These are phyloP conservation scores for Hymenoscyphus fraxineus DNA, from an alignment of 2,329 filamentous ascomycete genomes.

Conservation along the genomic window DNA sequence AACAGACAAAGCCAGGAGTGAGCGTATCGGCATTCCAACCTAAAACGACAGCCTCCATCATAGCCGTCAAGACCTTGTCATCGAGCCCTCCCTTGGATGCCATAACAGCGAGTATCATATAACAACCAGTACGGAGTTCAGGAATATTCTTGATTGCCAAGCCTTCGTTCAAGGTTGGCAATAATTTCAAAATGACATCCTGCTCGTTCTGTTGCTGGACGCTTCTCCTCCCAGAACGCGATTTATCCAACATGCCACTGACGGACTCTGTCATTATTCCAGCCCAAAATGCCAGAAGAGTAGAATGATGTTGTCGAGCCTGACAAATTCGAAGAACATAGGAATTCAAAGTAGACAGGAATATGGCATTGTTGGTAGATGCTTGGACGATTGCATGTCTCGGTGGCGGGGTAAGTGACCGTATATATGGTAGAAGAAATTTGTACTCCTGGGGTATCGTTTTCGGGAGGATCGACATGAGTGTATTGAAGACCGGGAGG, in stretches of 20 bases:
- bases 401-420: constrained; percentile 70
- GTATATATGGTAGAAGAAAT: constrained; percentile 83
- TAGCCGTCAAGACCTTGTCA: constrained; percentile 73
- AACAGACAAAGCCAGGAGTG: constrained; percentile 69
- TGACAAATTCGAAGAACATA: constrained; percentile 74
- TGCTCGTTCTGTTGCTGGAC: constrained; percentile 80
- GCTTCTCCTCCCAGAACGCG: constrained; percentile 69
- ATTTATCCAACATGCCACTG: constrained; percentile 74
- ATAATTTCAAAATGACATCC: constrained; percentile 64
- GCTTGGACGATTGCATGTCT: constrained; percentile 80
- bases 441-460: constrained; percentile 71
- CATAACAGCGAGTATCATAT: constrained; percentile 85
- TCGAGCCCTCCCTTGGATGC: constrained; percentile 77
- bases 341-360: constrained; percentile 72
- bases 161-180: constrained; percentile 71
- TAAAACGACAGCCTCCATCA: constrained; percentile 83
- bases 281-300: constrained; percentile 85
- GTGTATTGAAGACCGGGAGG: constrained; percentile 76
- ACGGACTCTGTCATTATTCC: constrained; percentile 82
- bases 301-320: constrained; percentile 68
- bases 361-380: constrained; percentile 70
- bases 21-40: constrained; percentile 74
- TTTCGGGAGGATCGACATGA: constrained; percentile 82
- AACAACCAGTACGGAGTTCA: constrained; percentile 79
- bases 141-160: constrained; percentile 71